Evolutionary conservation across 345 rosid genomes (phyloP).

Genomic region (Mangifera indica): DNA sequence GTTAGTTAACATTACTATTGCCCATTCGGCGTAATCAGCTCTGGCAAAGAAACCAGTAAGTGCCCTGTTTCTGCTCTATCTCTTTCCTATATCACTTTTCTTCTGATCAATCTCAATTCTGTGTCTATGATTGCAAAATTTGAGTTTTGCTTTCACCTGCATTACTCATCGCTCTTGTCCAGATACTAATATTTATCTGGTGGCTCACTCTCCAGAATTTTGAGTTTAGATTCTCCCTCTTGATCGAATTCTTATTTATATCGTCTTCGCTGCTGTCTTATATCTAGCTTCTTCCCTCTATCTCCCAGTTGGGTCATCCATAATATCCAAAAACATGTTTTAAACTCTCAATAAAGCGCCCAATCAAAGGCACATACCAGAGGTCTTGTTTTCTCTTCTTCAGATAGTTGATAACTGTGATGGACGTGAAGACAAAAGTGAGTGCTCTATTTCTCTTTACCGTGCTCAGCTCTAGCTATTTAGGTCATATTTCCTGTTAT

Average conservation of each 20-base stretch:
- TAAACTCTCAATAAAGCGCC: background rate
- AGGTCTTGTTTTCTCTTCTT: background rate
- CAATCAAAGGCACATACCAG: background rate
- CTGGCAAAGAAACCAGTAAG: no score
- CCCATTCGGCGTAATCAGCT: no score
- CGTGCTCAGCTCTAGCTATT: background rate
- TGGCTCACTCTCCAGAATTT: background rate
- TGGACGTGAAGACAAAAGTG: slow-evolving; percentile 17
- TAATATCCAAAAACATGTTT: background rate
- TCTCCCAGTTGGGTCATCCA: background rate
- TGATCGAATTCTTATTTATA: background rate
- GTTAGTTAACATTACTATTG: no score
- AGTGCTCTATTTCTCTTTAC: background rate
- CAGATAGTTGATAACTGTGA: background rate
- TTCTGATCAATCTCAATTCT: background rate
- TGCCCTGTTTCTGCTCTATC: background rate
- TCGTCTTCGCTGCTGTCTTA: background rate
- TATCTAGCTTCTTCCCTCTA: no score
- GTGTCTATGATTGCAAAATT: background rate
- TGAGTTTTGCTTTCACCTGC: background rate
- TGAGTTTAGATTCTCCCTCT: background rate
- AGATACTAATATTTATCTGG: background rate
- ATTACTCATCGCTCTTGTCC: no score
- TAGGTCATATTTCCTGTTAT: background rate
- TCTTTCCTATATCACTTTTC: background rate